These are phyloP conservation scores for Rosa rugosa DNA, from an alignment of 306 rosid species.

Conservation along the genomic window DNA sequence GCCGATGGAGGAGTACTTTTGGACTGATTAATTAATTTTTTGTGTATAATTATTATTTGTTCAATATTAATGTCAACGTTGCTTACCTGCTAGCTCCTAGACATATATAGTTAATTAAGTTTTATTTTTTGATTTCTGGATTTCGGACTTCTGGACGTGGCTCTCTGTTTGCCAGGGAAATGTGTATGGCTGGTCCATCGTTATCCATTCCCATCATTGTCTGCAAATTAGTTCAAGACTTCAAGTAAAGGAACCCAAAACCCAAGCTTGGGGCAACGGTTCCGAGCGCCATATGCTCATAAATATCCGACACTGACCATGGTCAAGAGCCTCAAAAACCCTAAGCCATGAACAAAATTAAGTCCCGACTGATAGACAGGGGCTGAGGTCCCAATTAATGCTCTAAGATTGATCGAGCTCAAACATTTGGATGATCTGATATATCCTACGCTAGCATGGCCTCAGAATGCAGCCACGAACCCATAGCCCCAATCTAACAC, in stretches of 20 bases:
- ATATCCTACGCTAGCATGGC: too few species aligned
- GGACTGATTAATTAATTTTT: not conserved
- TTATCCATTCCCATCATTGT: not conserved
- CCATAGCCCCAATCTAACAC: too few species aligned
- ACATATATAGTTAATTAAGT: not conserved
- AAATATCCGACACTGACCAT: not conserved
- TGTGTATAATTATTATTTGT: not conserved
- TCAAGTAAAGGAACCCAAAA: not conserved
- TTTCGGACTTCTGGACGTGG: not conserved
- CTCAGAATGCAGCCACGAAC: too few species aligned
- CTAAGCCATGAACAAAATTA: not conserved
- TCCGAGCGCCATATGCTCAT: not conserved
- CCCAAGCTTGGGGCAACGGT: not conserved
- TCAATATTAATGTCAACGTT: not conserved
- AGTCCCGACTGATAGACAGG: not conserved
- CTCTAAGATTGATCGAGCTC: not conserved
- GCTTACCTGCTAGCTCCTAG: not conserved
- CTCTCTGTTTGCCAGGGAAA: slow-evolving; percentile 7
- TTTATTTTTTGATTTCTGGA: not conserved
- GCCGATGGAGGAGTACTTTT: slow-evolving; percentile 36
- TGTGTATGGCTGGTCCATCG: slow-evolving; percentile 1
- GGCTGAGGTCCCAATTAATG: not conserved
- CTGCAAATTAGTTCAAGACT: not conserved
- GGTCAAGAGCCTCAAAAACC: not conserved
- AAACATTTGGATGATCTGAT: too few species aligned